Conservation (phyloP, 2,329 filamentous ascomycete genomes). For the Trichoderma polysporum region DNA sequence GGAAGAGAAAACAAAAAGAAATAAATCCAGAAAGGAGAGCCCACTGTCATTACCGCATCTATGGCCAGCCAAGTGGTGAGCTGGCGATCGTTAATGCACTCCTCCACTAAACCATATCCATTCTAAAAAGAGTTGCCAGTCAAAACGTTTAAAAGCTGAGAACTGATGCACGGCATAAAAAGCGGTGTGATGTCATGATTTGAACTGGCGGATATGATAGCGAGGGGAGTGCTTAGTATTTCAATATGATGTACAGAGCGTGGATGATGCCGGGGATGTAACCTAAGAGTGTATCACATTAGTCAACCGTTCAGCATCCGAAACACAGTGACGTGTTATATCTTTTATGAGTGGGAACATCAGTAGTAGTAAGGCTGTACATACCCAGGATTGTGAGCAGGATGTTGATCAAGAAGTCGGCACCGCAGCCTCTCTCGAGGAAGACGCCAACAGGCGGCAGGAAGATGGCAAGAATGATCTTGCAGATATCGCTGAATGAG, state of each 20-base stretch:
- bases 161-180: background rate
- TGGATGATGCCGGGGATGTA: slow-evolving; percentile 84
- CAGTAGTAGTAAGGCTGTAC: slow-evolving; percentile 22
- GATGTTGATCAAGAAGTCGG: slow-evolving; percentile 90
- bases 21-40: slow-evolving; percentile 2
- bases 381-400: slow-evolving; percentile 72
- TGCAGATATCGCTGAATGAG: slow-evolving; percentile 54
- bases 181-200: background rate
- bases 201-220: slow-evolving; percentile 8
- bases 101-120: background rate
- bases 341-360: background rate
- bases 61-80: slow-evolving; percentile 10
- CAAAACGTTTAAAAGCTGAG: background rate
- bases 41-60: slow-evolving; percentile 13
- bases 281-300: slow-evolving; percentile 34
- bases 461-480: slow-evolving; percentile 81
- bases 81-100: background rate
- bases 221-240: slow-evolving; percentile 59
- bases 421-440: slow-evolving; percentile 86
- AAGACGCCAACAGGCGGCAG: slow-evolving; percentile 90
- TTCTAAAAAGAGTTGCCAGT: slow-evolving; percentile 2
- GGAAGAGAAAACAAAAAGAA: background rate
- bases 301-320: slow-evolving; percentile 8
- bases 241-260: slow-evolving; percentile 89
- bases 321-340: background rate